Evolutionary conservation across 2,329 filamentous ascomycete species (phyloP).

Genomic region (Neurospora crassa): DNA sequence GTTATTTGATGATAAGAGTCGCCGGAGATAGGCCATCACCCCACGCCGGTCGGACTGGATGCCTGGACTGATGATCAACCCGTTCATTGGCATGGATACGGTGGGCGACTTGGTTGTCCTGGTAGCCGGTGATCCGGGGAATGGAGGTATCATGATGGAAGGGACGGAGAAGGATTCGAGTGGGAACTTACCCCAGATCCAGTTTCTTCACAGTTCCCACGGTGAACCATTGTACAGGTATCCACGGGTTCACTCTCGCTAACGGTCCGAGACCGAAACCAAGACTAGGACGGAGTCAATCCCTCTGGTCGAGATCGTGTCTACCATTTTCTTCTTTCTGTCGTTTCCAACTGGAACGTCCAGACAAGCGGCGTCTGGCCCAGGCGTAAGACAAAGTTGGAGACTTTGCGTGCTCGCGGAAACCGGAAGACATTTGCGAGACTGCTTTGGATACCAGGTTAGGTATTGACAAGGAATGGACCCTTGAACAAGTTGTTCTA

Average conservation of each 20-base stretch:
- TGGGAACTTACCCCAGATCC: not conserved
- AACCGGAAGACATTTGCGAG: not conserved
- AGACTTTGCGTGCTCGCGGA: not conserved
- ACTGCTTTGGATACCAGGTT: not conserved
- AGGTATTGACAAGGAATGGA: not conserved
- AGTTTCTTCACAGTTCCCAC: not conserved
- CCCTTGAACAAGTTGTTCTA: not conserved
- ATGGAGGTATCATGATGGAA: not conserved
- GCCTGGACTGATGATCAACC: not conserved
- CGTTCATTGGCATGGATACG: not conserved
- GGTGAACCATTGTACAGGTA: not conserved
- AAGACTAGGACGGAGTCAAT: not conserved
- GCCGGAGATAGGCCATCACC: not conserved
- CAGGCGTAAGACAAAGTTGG: not conserved
- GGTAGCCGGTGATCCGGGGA: not conserved
- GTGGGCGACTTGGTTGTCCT: not conserved
- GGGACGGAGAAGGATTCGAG: not conserved
- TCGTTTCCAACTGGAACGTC: not conserved
- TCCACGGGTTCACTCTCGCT: not conserved
- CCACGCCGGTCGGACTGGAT: not conserved
- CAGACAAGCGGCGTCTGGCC: not conserved
- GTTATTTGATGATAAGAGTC: not conserved
- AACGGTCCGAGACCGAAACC: not conserved
- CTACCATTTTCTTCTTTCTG: not conserved
- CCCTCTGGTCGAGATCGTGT: not conserved